Base-by-base conservation (phyloP, 768 basidiomycete species). In the Mycena metata region DNA sequence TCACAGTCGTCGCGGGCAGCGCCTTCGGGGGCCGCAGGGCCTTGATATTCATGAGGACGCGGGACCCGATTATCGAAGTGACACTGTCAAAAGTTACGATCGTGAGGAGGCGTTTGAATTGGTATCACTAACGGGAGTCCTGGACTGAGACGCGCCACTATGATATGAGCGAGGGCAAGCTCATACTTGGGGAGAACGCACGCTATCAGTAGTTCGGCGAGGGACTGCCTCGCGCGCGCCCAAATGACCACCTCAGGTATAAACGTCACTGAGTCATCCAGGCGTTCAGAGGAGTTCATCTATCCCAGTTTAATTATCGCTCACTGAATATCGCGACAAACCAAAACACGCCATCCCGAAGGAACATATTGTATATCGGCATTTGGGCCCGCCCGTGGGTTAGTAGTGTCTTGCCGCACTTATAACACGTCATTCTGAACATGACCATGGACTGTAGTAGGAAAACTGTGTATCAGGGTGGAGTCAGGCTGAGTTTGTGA, bases 261-360 rank as follows among this genome's bases (percentile, higher is more conserved):
- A 36, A 66, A 70, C 0, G 60, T 66, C 13, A 51, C 64, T 67
- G 30, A 36, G 12, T 36, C 36, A 6, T 36, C 36, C 36, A n/a
- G n/a, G n/a, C 36, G 12, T 36, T 36, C 6, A 36, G 36, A 6
- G 12, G 12, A 36, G 12, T 12, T 12, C 7, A 12, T 7, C 36
- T 12, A 36, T 36, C 36, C 7, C 7, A 36, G 36, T 3, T 13
- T 43, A 24, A 1, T 1, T 10, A n/a, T 35, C 30, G 21, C 12
- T n/a, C n/a, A 63, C 61, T 42, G 55, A 70, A 70, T 19, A 70
- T 66, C 3, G 65, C 60, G 33, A 70, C 46, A n/a, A 70, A 70
- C 64, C 69, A 70, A 39, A 70, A 70, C 15, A 59, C 60, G 6
- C 69, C 69, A 47, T 70, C 69, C 19, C 69, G 60, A 9, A 70